Evolutionary conservation across 2,329 filamentous ascomycete species (phyloP), one percentile per base, ranked within the genome.

Genomic region (Furcasterigmium furcatum): DNA sequence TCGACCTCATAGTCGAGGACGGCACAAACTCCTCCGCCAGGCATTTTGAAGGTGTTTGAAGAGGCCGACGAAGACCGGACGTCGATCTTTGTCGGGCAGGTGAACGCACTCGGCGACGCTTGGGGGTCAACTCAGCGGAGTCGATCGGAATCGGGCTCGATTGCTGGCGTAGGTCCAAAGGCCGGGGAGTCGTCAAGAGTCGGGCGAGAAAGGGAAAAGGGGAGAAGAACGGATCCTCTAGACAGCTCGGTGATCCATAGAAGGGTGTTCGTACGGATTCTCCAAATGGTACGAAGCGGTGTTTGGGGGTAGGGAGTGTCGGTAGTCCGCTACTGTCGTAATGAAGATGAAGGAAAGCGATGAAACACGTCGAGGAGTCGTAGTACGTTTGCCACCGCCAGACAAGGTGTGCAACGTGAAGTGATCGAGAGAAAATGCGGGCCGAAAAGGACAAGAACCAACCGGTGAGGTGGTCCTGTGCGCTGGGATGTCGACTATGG

Each of bases 1-100:
- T 95, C 90, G 82, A 96, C 92, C 69, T 96, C 91, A 66, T 96
- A 96, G 74, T 96, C 91, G 68, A 96, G 82, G 71, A 95, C 88
- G 60, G 90, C 90, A 58, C 91, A 94, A 32, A 96, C 91, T 57
- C 91, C 91, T 58, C 91, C 91, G 64, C 91, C 91, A 53, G 79
- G 73, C 79, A 83, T 83, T 60, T 70, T 82, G 72, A 58, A 60
- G 55, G 59, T 48, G n/a, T 22, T 36, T 14, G 24, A 30, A 34
- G 29, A 49, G 51, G 42, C 66, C 65, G 66, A 70, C 65, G 51
- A 68, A 69, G 67, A 70, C 62, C 68, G 41, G n/a, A 47, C 22
- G 27, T 39, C 45, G 65, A 69, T 58, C 65, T 69, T 67, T 57
- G 65, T 65, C 67, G 63, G 64, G 52, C 16, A 19, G 8, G 16